phyloP scores from a whole-genome alignment of 805 yeast genomes.

The Saccharomycopsis oosterbeekiorum region DNA sequence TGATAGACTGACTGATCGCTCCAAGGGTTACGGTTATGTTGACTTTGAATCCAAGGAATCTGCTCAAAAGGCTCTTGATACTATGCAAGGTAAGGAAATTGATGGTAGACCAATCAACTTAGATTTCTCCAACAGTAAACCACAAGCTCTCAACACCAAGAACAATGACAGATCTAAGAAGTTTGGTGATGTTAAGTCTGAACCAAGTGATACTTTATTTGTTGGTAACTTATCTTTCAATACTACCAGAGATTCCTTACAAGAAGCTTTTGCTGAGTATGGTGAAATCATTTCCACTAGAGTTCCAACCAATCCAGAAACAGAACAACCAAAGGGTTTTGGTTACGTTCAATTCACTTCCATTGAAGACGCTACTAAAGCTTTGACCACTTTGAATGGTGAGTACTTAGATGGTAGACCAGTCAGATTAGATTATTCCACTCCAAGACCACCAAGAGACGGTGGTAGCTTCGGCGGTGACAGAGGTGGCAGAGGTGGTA shows the following conservation, averaged over 20 bases:
- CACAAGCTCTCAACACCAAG: constrained; percentile 41
- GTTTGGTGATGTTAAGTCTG: constrained; percentile 84
- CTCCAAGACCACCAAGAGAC: constrained; percentile 57
- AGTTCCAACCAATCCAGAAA: constrained; percentile 97
- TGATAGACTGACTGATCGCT: constrained; percentile 86
- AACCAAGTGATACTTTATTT: constrained; percentile 92
- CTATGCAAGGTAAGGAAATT: constrained; percentile 85
- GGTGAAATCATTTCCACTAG: constrained; percentile 86
- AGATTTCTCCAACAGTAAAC: constrained; percentile 83
- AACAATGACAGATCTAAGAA: constrained; percentile 71
- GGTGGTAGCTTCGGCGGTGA: constrained; percentile 36
- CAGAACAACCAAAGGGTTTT: constrained; percentile 98
- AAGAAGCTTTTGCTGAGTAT: constrained; percentile 59
- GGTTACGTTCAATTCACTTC: constrained; percentile 91
- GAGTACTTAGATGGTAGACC: constrained; percentile 85
- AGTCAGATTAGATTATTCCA: constrained; percentile 87
- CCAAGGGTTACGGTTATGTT: constrained; percentile 96
- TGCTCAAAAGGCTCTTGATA: constrained; percentile 80
- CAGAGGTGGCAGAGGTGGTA: constrained; percentile 37
- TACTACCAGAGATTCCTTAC: constrained; percentile 71
- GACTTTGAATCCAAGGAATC: constrained; percentile 70
- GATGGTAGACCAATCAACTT: constrained; percentile 95
- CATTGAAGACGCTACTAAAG: constrained; percentile 84
- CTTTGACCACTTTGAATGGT: constrained; percentile 81
- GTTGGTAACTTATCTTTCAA: constrained; percentile 93